Evolutionary conservation across 345 rosid species (phyloP).

Genomic region (Syzygium jambos): DNA sequence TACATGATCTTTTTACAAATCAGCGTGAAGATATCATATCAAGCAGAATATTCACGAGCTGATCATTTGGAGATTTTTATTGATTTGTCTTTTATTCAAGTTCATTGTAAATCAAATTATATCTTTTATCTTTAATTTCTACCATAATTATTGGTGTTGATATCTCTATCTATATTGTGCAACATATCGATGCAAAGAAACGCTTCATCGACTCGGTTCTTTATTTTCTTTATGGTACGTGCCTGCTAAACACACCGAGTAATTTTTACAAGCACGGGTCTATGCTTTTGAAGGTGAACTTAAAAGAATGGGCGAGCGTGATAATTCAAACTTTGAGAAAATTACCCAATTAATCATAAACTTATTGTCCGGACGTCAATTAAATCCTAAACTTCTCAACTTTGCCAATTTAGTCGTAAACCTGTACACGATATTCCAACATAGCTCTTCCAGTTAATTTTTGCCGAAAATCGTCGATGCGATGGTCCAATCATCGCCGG

Average conservation of each 20-base stretch:
- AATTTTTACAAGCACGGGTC: not conserved
- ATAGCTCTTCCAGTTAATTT: rapidly evolving
- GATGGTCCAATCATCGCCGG: rapidly evolving
- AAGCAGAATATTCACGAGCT: too few species aligned
- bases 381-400: rapidly evolving
- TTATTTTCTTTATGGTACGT: too few species aligned
- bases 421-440: rapidly evolving
- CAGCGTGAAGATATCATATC: too few species aligned
- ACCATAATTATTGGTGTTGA: too few species aligned
- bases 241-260: not conserved
- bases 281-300: not conserved
- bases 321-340: not conserved
- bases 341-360: rapidly evolving
- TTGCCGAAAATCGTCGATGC: rapidly evolving
- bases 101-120: too few species aligned
- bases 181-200: too few species aligned
- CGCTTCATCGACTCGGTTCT: too few species aligned
- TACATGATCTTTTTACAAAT: too few species aligned
- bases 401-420: rapidly evolving
- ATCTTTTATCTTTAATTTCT: too few species aligned
- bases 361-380: rapidly evolving
- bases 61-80: too few species aligned
- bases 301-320: not conserved
- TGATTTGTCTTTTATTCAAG: too few species aligned
- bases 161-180: too few species aligned